These are phyloP conservation scores for Tylopilus vinaceipallidus DNA, from an alignment of 768 basidiomycete species.

Conservation along the genomic window DNA sequence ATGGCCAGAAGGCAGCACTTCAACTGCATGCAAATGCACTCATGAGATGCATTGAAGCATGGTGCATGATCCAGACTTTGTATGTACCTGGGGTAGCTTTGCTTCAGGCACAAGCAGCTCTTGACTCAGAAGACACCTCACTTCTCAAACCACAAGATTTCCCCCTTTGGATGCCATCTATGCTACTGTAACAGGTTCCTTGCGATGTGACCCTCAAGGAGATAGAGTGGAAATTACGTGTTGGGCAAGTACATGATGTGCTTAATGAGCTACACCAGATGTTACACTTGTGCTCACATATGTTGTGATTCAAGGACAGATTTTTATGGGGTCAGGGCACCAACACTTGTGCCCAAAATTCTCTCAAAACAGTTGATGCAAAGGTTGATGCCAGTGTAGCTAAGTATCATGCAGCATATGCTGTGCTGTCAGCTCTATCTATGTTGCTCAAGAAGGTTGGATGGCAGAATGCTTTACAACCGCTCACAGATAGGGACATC, in stretches of 20 bases:
- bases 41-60: conserved; percentile 25
- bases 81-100: conserved; percentile 26
- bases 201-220: background rate
- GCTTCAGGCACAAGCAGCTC: background rate
- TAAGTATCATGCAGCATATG: background rate
- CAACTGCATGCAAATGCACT: conserved; percentile 25
- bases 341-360: background rate
- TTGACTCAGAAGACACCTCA: background rate
- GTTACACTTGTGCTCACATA: background rate
- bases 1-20: conserved; percentile 29
- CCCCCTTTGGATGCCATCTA: background rate
- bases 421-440: background rate
- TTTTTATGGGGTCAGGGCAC: background rate
- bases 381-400: background rate
- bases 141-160: background rate
- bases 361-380: background rate
- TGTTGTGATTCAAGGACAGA: background rate
- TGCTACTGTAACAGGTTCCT: background rate
- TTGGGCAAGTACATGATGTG: background rate
- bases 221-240: background rate
- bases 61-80: conserved; percentile 27
- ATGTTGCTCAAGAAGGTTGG: background rate
- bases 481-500: background rate
- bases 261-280: background rate
- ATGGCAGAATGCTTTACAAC: background rate